These are phyloP conservation scores for Alternaria brassicicola DNA, from an alignment of 2,329 filamentous ascomycete genomes.

Conservation along the genomic window DNA sequence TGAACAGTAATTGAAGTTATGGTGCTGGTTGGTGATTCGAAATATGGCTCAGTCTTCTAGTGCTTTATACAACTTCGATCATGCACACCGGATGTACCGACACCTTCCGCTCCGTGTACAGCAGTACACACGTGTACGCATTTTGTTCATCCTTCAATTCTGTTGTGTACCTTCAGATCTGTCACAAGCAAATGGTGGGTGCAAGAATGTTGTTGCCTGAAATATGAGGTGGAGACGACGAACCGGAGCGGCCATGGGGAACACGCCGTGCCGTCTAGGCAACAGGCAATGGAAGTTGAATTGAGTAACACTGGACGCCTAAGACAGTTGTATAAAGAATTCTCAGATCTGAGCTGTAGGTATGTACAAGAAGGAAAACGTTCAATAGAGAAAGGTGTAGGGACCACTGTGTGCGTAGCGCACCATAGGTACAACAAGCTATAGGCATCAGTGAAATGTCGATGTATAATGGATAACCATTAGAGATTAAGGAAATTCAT, in stretches of 20 bases:
- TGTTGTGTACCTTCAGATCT: background rate
- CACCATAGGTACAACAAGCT: background rate
- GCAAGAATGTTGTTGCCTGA: constrained; percentile 10
- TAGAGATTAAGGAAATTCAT: background rate
- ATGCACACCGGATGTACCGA: background rate
- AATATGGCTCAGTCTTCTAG: background rate
- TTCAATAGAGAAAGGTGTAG: background rate
- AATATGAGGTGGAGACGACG: background rate
- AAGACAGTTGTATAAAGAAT: background rate
- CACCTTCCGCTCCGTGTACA: background rate
- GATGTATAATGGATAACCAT: background rate
- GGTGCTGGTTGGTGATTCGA: background rate
- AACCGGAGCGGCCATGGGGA: constrained; percentile 9
- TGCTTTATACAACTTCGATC: background rate
- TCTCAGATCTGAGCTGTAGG: background rate
- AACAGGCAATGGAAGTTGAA: background rate
- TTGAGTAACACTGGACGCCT: background rate
- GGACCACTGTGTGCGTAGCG: background rate
- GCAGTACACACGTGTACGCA: background rate
- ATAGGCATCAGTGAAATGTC: background rate
- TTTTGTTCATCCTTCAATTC: background rate
- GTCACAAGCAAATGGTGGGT: background rate
- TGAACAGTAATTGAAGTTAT: background rate
- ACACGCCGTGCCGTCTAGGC: background rate
- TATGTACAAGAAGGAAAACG: background rate